Evolutionary conservation across 179 eudicot genomes (phyloP), one percentile per base, ranked within the genome.

Genomic region (Beta macrorhiza): DNA sequence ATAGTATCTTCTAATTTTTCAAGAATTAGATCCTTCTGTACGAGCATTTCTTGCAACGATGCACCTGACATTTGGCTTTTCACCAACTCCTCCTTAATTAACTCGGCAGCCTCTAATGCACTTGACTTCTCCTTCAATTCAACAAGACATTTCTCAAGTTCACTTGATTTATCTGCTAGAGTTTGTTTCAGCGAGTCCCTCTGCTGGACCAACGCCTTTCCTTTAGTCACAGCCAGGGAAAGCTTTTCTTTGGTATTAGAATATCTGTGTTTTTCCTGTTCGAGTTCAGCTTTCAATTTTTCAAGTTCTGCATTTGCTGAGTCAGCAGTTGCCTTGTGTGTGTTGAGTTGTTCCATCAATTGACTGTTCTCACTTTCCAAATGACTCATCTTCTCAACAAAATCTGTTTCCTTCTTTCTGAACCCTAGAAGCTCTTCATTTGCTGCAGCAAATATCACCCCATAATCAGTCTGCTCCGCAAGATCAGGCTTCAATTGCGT

Each of bases 191-290:
- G 78, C 5, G 92, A 87, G 76, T 97, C 98, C 76, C 99, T 89
- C 85, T 97, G 97, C 87, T 97, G 99, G 81, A 97, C 99, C 84
- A 97, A 86, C 62, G 91, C 94, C 90, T 97, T 97, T 37, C 99
- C 99, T 84, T 93, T 97, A 79, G 99, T 92, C 85, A 97, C 99
- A 76, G 99, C 99, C 87, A 97, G 51, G 82, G 97, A 90, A 83
- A 97, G 97, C 87, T 97, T 97, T 90, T 97, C 98, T 83, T 94
- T 97, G 51, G 97, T 92, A 85, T 91, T 94, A 72, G 89, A 79
- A 82, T 81, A 92, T 75, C 88, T 90, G 53, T 82, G 85, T 87
- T 83, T 94, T 88, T 94, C 99, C 78, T 97, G 98, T 77, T 97
- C 98, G 75, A 93, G 89, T 89, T 97, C 98, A 61, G 88, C 89